phyloP scores from a whole-genome alignment of 805 yeast species.

The Nakazawaea ambrosiae region DNA sequence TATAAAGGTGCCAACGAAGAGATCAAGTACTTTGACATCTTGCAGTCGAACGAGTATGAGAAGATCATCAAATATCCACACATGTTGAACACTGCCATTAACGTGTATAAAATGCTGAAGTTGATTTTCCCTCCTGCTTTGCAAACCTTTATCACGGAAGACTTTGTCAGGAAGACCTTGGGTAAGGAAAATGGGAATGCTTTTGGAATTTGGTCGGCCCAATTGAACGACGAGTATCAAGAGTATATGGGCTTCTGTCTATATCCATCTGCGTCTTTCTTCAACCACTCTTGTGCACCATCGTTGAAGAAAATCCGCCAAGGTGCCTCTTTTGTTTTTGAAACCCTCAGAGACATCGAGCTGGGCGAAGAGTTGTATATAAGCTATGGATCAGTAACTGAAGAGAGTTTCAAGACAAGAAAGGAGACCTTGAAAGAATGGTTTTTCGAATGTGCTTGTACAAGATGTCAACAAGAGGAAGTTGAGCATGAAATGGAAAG shows the following conservation, averaged over 20 bases:
- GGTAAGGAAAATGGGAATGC: slow-evolving; percentile 64
- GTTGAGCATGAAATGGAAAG: background rate
- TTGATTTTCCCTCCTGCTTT: slow-evolving; percentile 29
- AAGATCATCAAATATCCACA: slow-evolving; percentile 40
- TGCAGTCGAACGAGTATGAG: slow-evolving; percentile 46
- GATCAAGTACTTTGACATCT: slow-evolving; percentile 25
- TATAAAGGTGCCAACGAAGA: slow-evolving; percentile 19
- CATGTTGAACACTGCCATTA: slow-evolving; percentile 37
- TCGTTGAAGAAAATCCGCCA: slow-evolving; percentile 40
- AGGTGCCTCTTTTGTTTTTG: slow-evolving; percentile 34
- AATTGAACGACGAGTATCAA: slow-evolving; percentile 28
- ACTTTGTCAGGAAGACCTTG: slow-evolving; percentile 35
- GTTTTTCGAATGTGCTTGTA: slow-evolving; percentile 55
- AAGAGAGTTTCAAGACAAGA: slow-evolving; percentile 34
- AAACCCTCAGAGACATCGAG: slow-evolving; percentile 30
- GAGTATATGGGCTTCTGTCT: slow-evolving; percentile 57
- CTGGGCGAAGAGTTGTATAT: slow-evolving; percentile 49
- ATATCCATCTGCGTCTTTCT: slow-evolving; percentile 57
- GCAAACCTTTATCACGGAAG: slow-evolving; percentile 29
- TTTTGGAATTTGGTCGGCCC: slow-evolving; percentile 54
- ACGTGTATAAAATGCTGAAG: slow-evolving; percentile 40
- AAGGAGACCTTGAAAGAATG: slow-evolving; percentile 39
- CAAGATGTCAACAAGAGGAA: slow-evolving; percentile 27
- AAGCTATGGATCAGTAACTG: slow-evolving; percentile 47
- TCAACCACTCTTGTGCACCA: slow-evolving; percentile 63